Evolutionary conservation across 495 filamentous ascomycete species (phyloP), one percentile per base, ranked within the genome.

Genomic region (Penicillium paradoxum): DNA sequence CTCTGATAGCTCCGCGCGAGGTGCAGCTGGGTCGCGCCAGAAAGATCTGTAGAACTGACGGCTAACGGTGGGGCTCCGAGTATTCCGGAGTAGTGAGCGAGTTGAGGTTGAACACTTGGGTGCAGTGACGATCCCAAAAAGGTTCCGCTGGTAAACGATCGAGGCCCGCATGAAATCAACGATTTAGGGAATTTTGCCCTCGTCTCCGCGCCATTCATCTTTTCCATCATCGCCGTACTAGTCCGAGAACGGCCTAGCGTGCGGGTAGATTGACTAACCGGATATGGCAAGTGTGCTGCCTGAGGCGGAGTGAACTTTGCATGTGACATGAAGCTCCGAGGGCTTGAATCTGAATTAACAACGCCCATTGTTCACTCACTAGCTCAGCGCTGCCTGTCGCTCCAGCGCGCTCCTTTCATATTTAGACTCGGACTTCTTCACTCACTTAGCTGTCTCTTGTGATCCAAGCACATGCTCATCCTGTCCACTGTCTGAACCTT

Each of bases 141-240:
- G 45, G 30, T 34, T 55, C 47, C 54, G 58, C 55, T 46, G 46
- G 48, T 24, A 54, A 29, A 58, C 6, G 24, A 37, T 45, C 18
- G 49, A 63, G 56, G 59, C 30, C 45, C 51, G 59, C 62, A 65
- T 65, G 46, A 65, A 65, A 47, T 54, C 53, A 53, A 39, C 39
- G 10, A 24, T n/a, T 10, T 21, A 14, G 29, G 30, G 25, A 50
- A 38, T 27, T 27, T 54, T 37, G 38, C 19, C 37, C 19, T 42
- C 8, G 29, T 36, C 49, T 49, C 24, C 34, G 34, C 46, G 46
- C 41, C 2, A 32, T 33, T 18, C 29, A 43, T 51, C 43, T 54
- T 54, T 45, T 39, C 34, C 14, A 38, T 48, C 8, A 37, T 38
- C 2, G 19, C 6, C 21, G 14, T 24, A 27, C 56, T 58, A 58